Base-by-base conservation (phyloP, 139 green algal species). In the Micromonas commoda region DNA sequence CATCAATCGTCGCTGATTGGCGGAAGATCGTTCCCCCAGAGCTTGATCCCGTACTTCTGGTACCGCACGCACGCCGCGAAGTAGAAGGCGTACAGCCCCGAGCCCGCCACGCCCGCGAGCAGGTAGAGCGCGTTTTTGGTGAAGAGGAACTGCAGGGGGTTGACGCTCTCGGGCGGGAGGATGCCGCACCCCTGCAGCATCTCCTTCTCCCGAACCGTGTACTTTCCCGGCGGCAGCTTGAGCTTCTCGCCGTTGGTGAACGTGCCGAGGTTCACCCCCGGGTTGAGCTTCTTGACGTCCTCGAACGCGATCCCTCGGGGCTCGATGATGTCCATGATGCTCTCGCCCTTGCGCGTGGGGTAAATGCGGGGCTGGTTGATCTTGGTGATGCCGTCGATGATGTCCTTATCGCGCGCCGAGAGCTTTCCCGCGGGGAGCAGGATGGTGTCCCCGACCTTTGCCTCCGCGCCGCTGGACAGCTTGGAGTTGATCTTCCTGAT, bases 161-260 rank as follows among this genome's bases (percentile, higher is more conserved):
- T 71, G 28, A 71, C n/a, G 2, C 4, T 71, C 13, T 75, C 68
- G 24, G 34, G 21, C 4, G 68, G 68, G 60, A 75, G 61, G 29
- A 75, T 75, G 6, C 68, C 68, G 33, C 68, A 75, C 6, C 68
- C 75, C 51, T 77, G 71, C 21, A 97, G 77, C 91, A 95, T 94
- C 83, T 97, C 92, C n/a, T 87, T 85, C 83, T 97, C 92, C 2
- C 92, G 83, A 16, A 92, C 88, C 0, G 90, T 94, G 88, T 94
- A 96, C 86, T 93, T 93, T 82, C 88, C 85, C 76, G 67, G 31
- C 21, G 77, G 77, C n/a, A 82, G 66, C 67, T 74, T 72, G 6
- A 82, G 39, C 19, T 63, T 54, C 32, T 79, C 53, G 24, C 72
- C 72, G n/a, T 21, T 64, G 21, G 53, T 79, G 19, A 95, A 77